Conservation (phyloP, 257 asterid genomes). For the Primulina tabacum region DNA sequence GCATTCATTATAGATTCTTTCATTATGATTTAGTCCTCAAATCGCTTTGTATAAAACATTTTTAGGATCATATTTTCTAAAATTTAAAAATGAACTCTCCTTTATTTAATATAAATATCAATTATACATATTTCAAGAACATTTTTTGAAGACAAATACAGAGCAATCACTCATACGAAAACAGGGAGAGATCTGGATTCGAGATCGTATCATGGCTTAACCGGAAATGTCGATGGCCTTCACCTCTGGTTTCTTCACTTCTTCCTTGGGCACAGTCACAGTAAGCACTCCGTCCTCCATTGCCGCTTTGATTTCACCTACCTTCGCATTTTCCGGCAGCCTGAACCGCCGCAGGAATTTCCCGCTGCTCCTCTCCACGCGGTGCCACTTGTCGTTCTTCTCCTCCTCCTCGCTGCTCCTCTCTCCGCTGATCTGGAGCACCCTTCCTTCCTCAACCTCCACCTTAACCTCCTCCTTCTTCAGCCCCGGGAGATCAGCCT, state of each 20-base stretch:
- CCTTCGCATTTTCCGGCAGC: slow-evolving; percentile 25
- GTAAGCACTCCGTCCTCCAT: slow-evolving; percentile 31
- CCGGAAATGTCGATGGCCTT: slow-evolving; percentile 30
- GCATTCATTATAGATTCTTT: no score
- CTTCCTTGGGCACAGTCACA: slow-evolving; percentile 8
- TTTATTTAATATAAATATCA: no score
- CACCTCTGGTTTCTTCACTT: slow-evolving; percentile 24
- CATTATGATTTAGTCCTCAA: no score
- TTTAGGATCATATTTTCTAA: no score
- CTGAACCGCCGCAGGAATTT: slow-evolving; percentile 27
- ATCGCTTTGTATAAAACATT: no score
- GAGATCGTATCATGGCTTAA: neutral
- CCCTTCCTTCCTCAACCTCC: slow-evolving; percentile 24
- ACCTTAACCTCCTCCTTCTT: slow-evolving; percentile 18
- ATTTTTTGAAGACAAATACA: no score
- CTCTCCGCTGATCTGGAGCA: slow-evolving; percentile 30
- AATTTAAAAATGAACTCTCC: no score
- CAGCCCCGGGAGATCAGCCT: slow-evolving; percentile 30
- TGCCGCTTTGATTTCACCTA: neutral
- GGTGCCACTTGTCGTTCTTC: slow-evolving; percentile 27
- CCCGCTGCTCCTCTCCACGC: slow-evolving; percentile 17
- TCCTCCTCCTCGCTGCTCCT: slow-evolving; percentile 32
- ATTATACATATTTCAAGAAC: no score
- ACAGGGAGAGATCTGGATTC: no score
- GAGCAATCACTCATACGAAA: no score